Evolutionary conservation across 306 rosid species (phyloP).

Genomic region (Aeschynomene evenia): DNA sequence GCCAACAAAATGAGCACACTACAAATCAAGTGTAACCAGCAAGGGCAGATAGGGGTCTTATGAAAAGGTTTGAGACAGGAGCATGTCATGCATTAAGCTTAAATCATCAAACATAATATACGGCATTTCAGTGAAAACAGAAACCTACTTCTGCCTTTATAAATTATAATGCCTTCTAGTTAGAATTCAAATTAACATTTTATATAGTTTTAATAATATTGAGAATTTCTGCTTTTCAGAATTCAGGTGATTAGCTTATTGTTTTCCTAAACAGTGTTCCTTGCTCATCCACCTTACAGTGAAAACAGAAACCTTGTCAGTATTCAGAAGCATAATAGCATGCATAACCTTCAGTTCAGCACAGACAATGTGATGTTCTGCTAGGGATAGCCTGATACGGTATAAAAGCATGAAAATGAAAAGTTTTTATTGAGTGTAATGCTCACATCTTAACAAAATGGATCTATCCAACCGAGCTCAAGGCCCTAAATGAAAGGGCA

Average conservation of each 20-base stretch:
- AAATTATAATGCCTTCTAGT: background rate
- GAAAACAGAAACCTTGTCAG: background rate
- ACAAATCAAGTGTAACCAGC: background rate
- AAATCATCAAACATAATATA: background rate
- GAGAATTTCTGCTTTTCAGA: background rate
- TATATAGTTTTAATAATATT: background rate
- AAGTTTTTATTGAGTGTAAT: background rate
- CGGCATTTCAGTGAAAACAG: no score
- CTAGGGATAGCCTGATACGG: background rate
- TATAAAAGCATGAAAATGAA: background rate
- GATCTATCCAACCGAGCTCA: background rate
- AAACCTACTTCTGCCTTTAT: background rate
- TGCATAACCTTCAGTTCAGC: background rate
- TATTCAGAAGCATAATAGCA: slow-evolving; percentile 6
- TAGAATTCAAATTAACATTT: background rate
- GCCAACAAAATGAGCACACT: background rate
- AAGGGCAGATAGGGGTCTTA: background rate
- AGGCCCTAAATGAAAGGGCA: background rate
- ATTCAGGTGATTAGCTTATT: no score
- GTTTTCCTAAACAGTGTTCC: background rate
- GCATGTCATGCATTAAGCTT: background rate
- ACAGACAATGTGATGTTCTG: background rate
- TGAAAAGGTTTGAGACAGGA: background rate
- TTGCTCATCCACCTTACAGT: background rate
- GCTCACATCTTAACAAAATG: background rate